A percentile compares a stretch with the other conserved stretches of the same genome.
Evolutionary conservation across 2,329 filamentous ascomycete genomes (phyloP).

Genomic region (Aspergillus intermedius): DNA sequence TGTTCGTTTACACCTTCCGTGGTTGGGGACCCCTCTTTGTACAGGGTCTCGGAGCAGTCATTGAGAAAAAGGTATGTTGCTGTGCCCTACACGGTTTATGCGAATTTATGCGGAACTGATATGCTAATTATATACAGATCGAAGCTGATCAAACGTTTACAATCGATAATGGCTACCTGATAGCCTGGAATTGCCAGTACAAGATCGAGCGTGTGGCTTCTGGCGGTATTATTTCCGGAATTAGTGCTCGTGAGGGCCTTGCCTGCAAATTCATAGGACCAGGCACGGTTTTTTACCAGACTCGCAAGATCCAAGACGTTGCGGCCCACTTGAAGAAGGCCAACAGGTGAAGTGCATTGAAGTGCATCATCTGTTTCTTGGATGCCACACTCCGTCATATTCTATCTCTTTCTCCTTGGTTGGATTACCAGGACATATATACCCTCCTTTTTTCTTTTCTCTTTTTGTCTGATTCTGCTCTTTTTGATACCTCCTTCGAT

Average conservation of each 20-base stretch:
- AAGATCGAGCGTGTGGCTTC: conserved; percentile 82
- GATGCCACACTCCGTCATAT: conserved; percentile 8
- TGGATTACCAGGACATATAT: no score
- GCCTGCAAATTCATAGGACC: conserved; percentile 92
- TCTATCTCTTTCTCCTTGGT: no score
- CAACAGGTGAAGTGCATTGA: conserved; percentile 23
- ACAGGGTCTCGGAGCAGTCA: conserved; percentile 88
- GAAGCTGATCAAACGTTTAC: conserved; percentile 73
- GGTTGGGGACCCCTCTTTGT: conserved; percentile 82
- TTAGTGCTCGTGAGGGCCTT: conserved; percentile 76
- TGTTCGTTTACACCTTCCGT: conserved; percentile 82
- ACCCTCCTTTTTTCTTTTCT: no score
- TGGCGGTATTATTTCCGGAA: conserved; percentile 83
- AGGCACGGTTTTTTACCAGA: conserved; percentile 88
- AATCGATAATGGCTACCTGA: conserved; percentile 85
- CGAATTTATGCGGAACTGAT: neutral
- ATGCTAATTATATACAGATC: conserved; percentile 21
- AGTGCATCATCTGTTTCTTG: conserved; percentile 19
- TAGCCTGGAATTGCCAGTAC: conserved; percentile 97
- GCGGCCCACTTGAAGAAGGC: conserved; percentile 43
- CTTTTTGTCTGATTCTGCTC: conserved; percentile 3
- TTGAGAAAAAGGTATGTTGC: conserved; percentile 76
- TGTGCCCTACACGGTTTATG: neutral
- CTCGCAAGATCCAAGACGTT: conserved; percentile 69
- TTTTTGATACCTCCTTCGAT: neutral